Evolutionary conservation across 2,329 filamentous ascomycete species (phyloP), one percentile per base, ranked within the genome.

Genomic region (Fusarium goolgardi): DNA sequence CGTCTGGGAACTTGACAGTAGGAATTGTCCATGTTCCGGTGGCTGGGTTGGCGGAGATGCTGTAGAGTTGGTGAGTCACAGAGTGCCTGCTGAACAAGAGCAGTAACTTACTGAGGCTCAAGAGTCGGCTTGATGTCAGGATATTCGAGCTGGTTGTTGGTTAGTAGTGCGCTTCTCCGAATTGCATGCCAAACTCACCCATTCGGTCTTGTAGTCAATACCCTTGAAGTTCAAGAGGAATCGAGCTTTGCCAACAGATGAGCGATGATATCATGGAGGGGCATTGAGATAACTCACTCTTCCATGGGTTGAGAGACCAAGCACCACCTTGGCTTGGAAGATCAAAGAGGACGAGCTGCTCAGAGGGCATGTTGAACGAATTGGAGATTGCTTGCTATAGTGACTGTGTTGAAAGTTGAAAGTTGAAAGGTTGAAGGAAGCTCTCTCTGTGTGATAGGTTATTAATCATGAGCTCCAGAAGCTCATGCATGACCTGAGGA

Each of bases 231-330:
- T 92, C 44, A 93, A 78, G 4, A 85, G 74, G 57, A 92, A 77
- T 2, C 90, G 88, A 44, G 86, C 90, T 91, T 53, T 27, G 10
- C 2, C 7, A 2, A n/a, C 12, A 39, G 18, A 55, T 64, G 46
- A 67, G 52, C 52, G 15, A 39, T 34, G 21, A 20, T 44, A n/a
- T 49, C 39, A 43, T n/a, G 31, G 47, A 41, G 29, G 7, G 27
- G 16, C 11, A 37, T 20, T 7, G 9, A 31, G 35, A 18, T 15
- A 27, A 6, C 73, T 71, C 78, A 90, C 89, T 87, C 78, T 90
- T 92, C 90, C 89, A 92, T 1, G 90, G 86, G 74, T 92, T 93
- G 45, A 86, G 78, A 2, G 89, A 90, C 90, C 90, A 92, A 10
- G 78, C 78, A 39, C 79, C 75, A 18, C 68, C 77, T 73, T 81